Conservation (phyloP, 2,329 filamentous ascomycete species). For the Cordyceps cateniannulata region DNA sequence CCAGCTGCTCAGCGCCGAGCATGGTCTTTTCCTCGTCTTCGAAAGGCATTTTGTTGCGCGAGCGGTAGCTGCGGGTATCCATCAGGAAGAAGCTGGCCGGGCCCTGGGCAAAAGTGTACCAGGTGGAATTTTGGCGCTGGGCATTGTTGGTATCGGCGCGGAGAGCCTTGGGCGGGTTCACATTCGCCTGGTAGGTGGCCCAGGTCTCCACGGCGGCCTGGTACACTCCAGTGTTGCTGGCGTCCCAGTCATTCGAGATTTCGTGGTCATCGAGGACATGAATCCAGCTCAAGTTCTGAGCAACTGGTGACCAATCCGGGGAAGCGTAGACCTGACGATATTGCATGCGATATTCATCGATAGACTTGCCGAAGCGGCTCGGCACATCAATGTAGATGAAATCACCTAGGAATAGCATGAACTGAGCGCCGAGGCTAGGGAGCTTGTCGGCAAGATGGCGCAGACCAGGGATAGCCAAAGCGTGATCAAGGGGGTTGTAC, state of each 20-base stretch:
- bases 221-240: conserved; percentile 76
- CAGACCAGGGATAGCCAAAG: conserved; percentile 75
- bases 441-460: conserved; percentile 68
- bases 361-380: conserved; percentile 62
- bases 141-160: conserved; percentile 35
- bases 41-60: conserved; percentile 53
- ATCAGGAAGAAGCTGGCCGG: conserved; percentile 92
- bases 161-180: conserved; percentile 69
- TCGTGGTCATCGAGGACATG: conserved; percentile 97
- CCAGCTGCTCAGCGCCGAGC: conserved; percentile 72
- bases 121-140: conserved; percentile 56
- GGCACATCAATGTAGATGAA: conserved; percentile 93
- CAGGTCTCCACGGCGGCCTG: conserved; percentile 76
- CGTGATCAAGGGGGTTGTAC: conserved; percentile 77
- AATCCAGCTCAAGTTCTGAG: conserved; percentile 85
- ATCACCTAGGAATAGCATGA: conserved; percentile 77
- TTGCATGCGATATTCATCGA: conserved; percentile 77
- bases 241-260: conserved; percentile 88
- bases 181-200: conserved; percentile 74
- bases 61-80: conserved; percentile 84
- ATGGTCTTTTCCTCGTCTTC: conserved; percentile 71
- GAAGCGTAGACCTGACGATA: conserved; percentile 96
- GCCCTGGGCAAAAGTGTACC: conserved; percentile 84
- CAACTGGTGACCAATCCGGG: conserved; percentile 76
- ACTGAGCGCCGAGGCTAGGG: conserved; percentile 64